Evolutionary conservation across 148 eudicot genomes (phyloP).

Genomic region (Camellia sinensis): DNA sequence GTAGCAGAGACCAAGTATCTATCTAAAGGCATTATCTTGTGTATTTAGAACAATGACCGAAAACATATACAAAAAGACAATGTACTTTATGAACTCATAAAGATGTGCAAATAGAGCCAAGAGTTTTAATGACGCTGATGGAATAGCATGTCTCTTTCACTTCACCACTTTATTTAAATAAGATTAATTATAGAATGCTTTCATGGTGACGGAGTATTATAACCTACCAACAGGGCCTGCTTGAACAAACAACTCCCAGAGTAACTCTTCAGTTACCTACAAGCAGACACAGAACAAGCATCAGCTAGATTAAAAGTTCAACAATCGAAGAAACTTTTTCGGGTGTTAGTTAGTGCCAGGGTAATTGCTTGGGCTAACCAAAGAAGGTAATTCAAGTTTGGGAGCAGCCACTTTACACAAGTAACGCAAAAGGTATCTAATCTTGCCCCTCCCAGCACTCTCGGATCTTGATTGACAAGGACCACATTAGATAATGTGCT

Average conservation of each 20-base stretch:
- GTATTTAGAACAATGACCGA: not conserved
- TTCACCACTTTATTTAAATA: not conserved
- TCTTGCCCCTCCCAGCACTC: not conserved
- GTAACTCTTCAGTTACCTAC: conserved; percentile 73
- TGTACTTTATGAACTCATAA: not conserved
- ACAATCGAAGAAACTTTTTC: not conserved
- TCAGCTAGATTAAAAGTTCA: not conserved
- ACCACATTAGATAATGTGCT: not conserved
- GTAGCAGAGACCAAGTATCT: not conserved
- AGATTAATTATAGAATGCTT: not conserved
- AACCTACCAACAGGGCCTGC: conserved; percentile 88
- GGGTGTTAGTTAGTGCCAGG: not conserved
- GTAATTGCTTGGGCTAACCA: not conserved
- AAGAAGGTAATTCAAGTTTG: not conserved
- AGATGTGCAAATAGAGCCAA: not conserved
- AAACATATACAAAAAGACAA: not conserved
- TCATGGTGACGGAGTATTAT: not conserved
- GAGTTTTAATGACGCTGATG: not conserved
- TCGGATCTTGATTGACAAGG: not conserved
- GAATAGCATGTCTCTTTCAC: not conserved
- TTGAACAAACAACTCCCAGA: conserved; percentile 93
- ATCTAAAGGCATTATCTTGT: not conserved
- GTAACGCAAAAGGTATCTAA: not conserved
- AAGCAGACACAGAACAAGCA: conserved; percentile 16
- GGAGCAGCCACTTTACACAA: not conserved